These are phyloP conservation scores for Dendrobium huoshanense DNA, from an alignment of 106 monocot genomes.

Conservation along the genomic window DNA sequence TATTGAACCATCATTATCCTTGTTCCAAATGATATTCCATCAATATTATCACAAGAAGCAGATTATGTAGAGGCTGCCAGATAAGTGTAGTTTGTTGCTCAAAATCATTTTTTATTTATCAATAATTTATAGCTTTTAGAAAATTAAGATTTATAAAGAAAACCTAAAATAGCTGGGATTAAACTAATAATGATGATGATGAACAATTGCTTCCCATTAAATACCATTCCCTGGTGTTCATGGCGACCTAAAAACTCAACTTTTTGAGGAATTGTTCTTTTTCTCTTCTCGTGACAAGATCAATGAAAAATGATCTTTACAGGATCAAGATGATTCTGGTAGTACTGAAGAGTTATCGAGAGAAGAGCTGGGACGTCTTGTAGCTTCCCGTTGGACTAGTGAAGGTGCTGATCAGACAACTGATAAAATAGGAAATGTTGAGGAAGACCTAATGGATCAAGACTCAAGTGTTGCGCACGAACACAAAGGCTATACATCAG, in stretches of 20 bases:
- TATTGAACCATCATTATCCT: too few species aligned
- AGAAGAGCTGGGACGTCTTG: slow-evolving; percentile 88
- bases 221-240: not conserved
- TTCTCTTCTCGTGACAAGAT: not conserved
- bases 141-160: not conserved
- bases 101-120: not conserved
- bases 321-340: slow-evolving; percentile 30
- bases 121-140: not conserved
- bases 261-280: not conserved
- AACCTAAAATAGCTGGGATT: not conserved
- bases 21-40: not conserved
- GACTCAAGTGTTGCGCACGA: slow-evolving; percentile 28
- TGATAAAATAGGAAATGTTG: slow-evolving; percentile 30
- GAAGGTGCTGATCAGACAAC: slow-evolving; percentile 34
- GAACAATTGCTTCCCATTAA: not conserved
- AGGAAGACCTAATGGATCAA: slow-evolving; percentile 24
- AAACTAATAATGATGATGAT: not conserved
- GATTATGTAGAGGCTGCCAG: not conserved
- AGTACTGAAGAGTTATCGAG: slow-evolving; percentile 61
- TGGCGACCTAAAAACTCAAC: not conserved
- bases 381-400: slow-evolving; percentile 99
- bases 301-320: slow-evolving; percentile 4
- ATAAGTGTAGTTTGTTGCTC: not conserved
- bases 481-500: slow-evolving; percentile 49
- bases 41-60: not conserved